Conservation (phyloP, 2,329 filamentous ascomycete species). For the Cladophialophora immunda region DNA sequence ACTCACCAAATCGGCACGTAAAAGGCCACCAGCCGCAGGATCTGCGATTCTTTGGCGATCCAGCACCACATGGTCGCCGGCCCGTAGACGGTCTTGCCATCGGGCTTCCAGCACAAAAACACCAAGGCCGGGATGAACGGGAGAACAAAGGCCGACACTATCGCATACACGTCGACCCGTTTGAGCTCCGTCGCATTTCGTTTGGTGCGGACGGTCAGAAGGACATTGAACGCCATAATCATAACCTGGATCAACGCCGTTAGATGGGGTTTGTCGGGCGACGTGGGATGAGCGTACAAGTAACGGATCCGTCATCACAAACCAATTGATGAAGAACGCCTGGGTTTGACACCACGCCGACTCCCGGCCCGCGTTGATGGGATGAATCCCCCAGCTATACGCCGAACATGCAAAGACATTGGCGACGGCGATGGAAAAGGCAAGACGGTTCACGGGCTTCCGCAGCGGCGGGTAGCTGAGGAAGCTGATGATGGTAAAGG, state of each 20-base stretch:
- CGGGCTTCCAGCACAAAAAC: conserved; percentile 31
- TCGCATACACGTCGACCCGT: conserved; percentile 27
- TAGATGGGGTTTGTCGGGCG: not conserved
- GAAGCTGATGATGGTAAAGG: conserved; percentile 33
- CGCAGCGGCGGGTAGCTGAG: conserved; percentile 29
- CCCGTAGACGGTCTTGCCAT: conserved; percentile 31
- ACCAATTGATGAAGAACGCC: conserved; percentile 33
- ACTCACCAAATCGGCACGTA: conserved; percentile 33
- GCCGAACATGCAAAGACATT: conserved; percentile 31
- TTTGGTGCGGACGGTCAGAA: conserved; percentile 28
- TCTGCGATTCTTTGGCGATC: conserved; percentile 30
- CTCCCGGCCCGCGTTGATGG: conserved; percentile 26
- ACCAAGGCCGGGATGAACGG: conserved; percentile 30
- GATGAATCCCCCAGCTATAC: conserved; percentile 32
- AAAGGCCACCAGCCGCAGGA: conserved; percentile 30
- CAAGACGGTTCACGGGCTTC: conserved; percentile 36
- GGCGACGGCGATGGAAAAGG: conserved; percentile 32
- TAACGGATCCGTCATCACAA: conserved; percentile 35
- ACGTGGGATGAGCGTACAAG: conserved; percentile 17
- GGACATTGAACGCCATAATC: conserved; percentile 33
- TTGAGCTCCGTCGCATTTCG: conserved; percentile 27
- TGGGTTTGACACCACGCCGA: conserved; percentile 33
- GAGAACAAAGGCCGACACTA: conserved; percentile 26
- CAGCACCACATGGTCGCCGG: conserved; percentile 35
- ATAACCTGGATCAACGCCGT: conserved; percentile 23